phyloP scores from a whole-genome alignment of 23 red algal species.

The Gracilaria gracilis region DNA sequence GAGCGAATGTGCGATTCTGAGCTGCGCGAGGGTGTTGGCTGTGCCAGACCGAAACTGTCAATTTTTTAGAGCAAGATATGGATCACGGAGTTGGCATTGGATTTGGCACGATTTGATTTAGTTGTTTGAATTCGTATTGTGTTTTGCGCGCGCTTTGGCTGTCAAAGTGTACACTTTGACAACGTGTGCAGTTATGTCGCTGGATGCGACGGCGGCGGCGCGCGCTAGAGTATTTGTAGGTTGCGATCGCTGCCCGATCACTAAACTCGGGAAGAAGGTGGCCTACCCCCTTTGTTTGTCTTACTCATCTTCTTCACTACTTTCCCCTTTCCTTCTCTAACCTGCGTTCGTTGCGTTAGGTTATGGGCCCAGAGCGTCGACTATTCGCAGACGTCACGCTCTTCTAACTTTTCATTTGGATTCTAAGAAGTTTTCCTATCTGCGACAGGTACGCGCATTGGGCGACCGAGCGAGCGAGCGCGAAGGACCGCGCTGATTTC shows the following conservation, averaged over 20 bases:
- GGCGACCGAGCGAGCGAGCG: no score
- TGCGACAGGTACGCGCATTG: no score
- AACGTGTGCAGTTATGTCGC: neutral
- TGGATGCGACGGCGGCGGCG: no score
- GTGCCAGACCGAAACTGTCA: neutral
- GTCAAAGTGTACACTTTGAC: neutral
- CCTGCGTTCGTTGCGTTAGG: no score
- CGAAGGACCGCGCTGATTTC: no score
- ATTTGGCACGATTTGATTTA: neutral
- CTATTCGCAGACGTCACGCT: no score
- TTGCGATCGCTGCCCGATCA: neutral
- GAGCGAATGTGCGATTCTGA: neutral
- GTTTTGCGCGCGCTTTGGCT: conserved; percentile 12
- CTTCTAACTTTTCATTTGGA: no score
- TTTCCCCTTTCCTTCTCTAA: neutral
- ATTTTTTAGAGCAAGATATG: neutral
- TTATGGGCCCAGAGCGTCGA: no score
- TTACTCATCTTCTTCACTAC: neutral
- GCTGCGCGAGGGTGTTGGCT: neutral
- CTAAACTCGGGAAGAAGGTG: neutral
- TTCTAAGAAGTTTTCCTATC: no score
- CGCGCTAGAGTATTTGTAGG: conserved; percentile 6
- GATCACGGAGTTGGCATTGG: neutral
- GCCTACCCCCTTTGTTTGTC: neutral
- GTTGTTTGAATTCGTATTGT: neutral